A percentile compares a stretch with the other conserved stretches of the same genome.
These are phyloP conservation scores for Glycine latifolia DNA, from an alignment of 306 rosid genomes.

Conservation along the genomic window DNA sequence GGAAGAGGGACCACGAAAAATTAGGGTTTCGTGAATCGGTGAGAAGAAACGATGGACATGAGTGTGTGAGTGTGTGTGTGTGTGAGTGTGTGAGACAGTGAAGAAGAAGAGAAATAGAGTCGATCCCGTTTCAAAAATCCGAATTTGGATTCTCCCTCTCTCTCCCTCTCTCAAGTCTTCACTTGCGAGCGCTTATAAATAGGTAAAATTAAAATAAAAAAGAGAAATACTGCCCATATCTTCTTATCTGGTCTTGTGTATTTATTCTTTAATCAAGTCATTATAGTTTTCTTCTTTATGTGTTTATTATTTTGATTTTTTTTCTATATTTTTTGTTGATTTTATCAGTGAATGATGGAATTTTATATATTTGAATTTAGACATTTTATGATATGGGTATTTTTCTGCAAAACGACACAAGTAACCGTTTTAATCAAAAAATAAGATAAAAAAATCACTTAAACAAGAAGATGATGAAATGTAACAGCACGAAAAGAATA, in stretches of 20 bases:
- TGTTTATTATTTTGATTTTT: not conserved
- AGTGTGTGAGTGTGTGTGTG: not conserved
- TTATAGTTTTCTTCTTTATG: not conserved
- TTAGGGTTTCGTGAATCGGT: constrained; percentile 40
- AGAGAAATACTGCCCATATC: not conserved
- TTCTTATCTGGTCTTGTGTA: no score
- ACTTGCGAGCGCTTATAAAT: not conserved
- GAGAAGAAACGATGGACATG: not conserved
- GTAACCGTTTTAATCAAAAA: no score
- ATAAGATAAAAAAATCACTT: no score
- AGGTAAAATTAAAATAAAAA: not conserved
- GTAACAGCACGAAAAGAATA: no score
- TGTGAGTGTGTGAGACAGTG: not conserved
- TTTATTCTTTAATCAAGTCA: not conserved
- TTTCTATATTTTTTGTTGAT: not conserved
- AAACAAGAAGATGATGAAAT: no score
- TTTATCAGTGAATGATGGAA: not conserved
- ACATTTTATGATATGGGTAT: no score
- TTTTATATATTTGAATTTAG: not conserved
- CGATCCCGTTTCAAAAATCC: constrained; percentile 47
- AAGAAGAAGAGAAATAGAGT: not conserved
- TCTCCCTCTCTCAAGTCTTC: not conserved
- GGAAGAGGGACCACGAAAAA: not conserved
- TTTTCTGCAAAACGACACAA: no score
- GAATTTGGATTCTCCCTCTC: not conserved